Evolutionary conservation across 2,329 filamentous ascomycete genomes (phyloP), one percentile per base, ranked within the genome.

Genomic region (Penicillium sp.): DNA sequence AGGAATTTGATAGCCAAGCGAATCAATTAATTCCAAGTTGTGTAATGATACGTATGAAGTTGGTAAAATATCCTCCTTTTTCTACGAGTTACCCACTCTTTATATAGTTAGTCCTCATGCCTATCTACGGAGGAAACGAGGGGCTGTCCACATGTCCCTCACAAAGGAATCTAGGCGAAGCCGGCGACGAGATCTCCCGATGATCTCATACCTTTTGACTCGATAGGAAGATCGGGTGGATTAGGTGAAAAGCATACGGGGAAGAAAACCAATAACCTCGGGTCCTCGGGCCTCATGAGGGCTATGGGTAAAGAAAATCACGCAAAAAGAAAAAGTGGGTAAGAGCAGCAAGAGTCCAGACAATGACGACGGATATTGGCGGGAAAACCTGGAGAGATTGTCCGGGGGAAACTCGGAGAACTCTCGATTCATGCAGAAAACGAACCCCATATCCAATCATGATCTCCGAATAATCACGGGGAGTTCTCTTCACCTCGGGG

Each of bases 321-420:
- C 27, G 31, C 18, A 14, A 41, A 42, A n/a, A 1, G 18, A 40
- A 49, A 40, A 50, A 50, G 48, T 41, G 37, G 48, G 26, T 50
- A 40, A 18, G 15, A 14, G 40, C n/a, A 23, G 9, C 7, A 43
- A 9, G 31, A 31, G 15, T 33, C 15, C 40, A 23, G 37, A 26
- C 26, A 25, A 11, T 29, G 14, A 23, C 7, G 26, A 53, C 62
- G 62, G 62, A 57, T 64, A 64, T 56, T 52, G 53, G 44, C 63
- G 63, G 63, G 54, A 53, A 63, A 61, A 51, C 43, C 29, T 47
- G 42, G 29, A 18, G 29, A 51, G 22, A 56, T 40, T 54, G 50
- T 55, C 56, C 63, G 61, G 63, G 55, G 54, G 48, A 61, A 54
- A 58, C 56, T 65, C 61, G 62, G 63, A 60, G 60, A 65, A 64